Conservation (phyloP, 257 asterid species). For the Misopates orontium region DNA sequence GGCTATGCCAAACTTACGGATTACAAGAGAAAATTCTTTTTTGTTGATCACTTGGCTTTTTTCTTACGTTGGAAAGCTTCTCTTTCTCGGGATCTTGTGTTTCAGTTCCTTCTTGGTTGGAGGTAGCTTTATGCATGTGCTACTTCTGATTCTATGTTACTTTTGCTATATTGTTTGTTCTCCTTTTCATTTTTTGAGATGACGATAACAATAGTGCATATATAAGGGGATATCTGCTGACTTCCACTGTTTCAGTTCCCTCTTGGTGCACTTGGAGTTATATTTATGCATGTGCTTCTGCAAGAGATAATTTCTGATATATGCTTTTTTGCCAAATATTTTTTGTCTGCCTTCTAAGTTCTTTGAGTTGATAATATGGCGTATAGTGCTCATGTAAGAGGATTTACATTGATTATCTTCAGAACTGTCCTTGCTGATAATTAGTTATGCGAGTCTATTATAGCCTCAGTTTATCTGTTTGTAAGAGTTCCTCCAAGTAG, state of each 20-base stretch:
- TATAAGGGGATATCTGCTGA: no score
- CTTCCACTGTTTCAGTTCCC: constrained; percentile 11
- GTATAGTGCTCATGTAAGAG: background rate
- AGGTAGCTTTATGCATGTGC: no score
- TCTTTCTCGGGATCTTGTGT: constrained; percentile 9
- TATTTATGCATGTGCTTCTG: background rate
- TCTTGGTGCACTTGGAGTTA: background rate
- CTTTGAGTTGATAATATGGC: background rate
- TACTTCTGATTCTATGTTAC: no score
- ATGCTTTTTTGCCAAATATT: background rate
- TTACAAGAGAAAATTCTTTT: no score
- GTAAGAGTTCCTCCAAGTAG: no score
- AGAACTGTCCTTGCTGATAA: background rate
- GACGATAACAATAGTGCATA: no score
- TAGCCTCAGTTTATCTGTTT: constrained; percentile 7
- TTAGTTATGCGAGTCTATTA: background rate
- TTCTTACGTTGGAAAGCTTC: constrained; percentile 14
- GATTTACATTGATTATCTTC: constrained; percentile 1
- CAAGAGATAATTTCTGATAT: no score
- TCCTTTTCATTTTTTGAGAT: no score
- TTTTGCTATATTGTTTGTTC: no score
- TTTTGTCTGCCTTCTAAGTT: background rate
- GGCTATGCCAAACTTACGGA: no score
- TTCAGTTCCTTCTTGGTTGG: constrained; percentile 5
- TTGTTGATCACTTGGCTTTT: background rate